Base-by-base conservation (phyloP, 2,329 filamentous ascomycete species). In the Exophiala bonariae region DNA sequence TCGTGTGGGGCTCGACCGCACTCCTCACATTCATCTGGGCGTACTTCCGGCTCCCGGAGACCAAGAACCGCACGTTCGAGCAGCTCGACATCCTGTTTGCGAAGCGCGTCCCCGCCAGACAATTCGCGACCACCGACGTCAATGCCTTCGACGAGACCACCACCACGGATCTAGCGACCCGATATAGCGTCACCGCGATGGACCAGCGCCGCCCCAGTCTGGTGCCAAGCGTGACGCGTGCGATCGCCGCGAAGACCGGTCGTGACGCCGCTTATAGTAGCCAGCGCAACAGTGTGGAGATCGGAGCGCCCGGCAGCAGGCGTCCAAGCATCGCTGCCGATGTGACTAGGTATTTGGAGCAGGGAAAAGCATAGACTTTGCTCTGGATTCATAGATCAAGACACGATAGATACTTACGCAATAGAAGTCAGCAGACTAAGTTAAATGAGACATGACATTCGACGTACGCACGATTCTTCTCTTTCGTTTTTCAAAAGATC, bases 1-100 rank as follows among this genome's bases (percentile, higher is more conserved):
- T 72, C 45, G 68, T 74, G 49, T 74, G 66, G 68, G 66, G 61
- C 9, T 48, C 51, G 9, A 54, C 51, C 58, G 57, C 5, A 62
- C 57, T 28, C 58, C 57, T 53, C 49, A 50, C 43, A 11, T 44
- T 57, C 3, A 22, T 63, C 0, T 69, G 61, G 44, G 61, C 59
- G n/a, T 67, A 61, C 49, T 62, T 61, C 44, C 58, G 60, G 6
- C 35, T 67, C 3, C 64, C 64, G 0, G 64, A 67, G 41, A 64
- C 63, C 0, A 60, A 58, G 31, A 64, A 58, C 4, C 58, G 67
- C 16, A 68, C 67, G 0, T 71, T 66, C 36, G 52, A 55, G 14
- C 41, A 57, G 28, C 32, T 57, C 18, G 54, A 57, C 23, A 20
- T 57, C 13, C 46, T 57, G 22, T 57, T 57, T 31, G 43, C 54